A percentile compares a stretch with the other conserved stretches of the same genome.
phyloP scores from a whole-genome alignment of 2,329 filamentous ascomycete species.

The Dactylellina haptotyla region DNA sequence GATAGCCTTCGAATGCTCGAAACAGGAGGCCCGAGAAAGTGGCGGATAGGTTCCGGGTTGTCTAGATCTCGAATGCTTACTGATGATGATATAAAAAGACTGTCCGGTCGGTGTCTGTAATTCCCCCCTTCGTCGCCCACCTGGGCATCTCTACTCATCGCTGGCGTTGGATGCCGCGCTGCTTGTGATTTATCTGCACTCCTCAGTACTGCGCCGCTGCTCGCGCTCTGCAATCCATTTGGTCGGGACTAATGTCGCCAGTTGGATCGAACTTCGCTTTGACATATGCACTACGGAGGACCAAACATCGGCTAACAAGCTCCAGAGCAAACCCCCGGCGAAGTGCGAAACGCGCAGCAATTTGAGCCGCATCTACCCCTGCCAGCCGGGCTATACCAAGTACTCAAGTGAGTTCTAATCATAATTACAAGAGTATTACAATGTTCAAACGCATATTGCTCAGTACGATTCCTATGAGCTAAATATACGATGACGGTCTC shows the following conservation, averaged over 20 bases:
- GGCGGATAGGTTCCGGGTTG: conserved; percentile 45
- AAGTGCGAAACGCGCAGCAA: not conserved
- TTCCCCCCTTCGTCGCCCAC: conserved; percentile 45
- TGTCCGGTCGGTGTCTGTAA: conserved; percentile 36
- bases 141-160: conserved; percentile 50
- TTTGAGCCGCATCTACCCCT: no score
- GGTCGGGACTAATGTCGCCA: not conserved
- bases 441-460: no score
- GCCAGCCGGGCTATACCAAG: no score
- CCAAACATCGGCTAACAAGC: no score
- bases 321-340: conserved; percentile 13
- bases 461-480: no score
- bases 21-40: conserved; percentile 46
- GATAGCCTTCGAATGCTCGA: conserved; percentile 41
- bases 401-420: no score
- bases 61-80: conserved; percentile 50
- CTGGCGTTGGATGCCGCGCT: conserved; percentile 22
- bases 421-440: no score
- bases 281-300: not conserved
- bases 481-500: no score
- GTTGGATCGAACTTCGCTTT: not conserved
- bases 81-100: conserved; percentile 35
- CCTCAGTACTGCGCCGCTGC: not conserved
- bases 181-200: not conserved
- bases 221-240: not conserved